These are phyloP conservation scores for Cladosporium phlei DNA, from an alignment of 2,329 filamentous ascomycete genomes.

Conservation along the genomic window DNA sequence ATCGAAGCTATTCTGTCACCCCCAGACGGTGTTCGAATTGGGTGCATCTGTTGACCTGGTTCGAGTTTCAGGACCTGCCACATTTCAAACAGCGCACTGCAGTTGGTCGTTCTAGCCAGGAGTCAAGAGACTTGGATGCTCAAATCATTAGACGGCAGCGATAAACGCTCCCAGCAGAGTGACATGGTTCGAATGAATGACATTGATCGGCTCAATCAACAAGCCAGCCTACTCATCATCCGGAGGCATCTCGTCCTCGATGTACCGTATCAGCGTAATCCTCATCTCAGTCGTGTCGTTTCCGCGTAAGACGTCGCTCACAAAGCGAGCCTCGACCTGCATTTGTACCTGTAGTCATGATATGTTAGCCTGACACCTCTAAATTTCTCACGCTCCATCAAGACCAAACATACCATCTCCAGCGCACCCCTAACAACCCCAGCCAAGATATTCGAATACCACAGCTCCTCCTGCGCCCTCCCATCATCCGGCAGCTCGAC, in stretches of 20 bases:
- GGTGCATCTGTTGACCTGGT: too few species aligned
- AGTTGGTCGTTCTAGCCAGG: too few species aligned
- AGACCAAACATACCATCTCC: conserved; percentile 70
- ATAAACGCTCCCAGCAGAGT: too few species aligned
- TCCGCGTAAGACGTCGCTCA: conserved; percentile 85
- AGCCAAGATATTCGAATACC: conserved; percentile 97
- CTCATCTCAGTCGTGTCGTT: conserved; percentile 98
- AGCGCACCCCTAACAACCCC: conserved; percentile 84
- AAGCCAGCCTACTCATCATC: conserved; percentile 68
- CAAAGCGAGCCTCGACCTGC: conserved; percentile 96
- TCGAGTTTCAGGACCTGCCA: too few species aligned
- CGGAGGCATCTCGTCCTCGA: conserved; percentile 94
- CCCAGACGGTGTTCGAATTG: too few species aligned
- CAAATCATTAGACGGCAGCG: too few species aligned
- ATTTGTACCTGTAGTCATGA: conserved; percentile 80
- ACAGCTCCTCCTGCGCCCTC: conserved; percentile 89
- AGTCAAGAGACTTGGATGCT: too few species aligned
- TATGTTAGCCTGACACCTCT: too few species aligned
- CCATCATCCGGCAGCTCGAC: conserved; percentile 96
- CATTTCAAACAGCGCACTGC: too few species aligned
- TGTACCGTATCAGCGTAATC: conserved; percentile 84
- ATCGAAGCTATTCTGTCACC: too few species aligned
- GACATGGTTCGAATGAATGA: too few species aligned
- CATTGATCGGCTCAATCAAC: background rate
- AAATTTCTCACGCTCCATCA: background rate